Conservation (phyloP, 1,284 basidiomycete genomes). For the Kalmanozyma brasiliensis region DNA sequence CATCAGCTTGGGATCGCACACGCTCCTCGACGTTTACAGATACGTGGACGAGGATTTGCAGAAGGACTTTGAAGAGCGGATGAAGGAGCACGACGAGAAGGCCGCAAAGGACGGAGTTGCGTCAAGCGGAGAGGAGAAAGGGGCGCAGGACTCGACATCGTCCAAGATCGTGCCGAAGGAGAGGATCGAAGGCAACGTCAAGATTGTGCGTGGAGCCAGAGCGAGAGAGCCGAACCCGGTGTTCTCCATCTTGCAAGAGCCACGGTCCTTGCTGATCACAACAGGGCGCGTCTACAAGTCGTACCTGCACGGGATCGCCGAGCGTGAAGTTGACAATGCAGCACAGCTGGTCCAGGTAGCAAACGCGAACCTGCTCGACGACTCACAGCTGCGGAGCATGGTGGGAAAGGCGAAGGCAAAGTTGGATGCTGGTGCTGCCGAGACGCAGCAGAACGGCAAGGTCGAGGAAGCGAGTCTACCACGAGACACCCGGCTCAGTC, state of each 20-base stretch:
- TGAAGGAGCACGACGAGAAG: slow-evolving; percentile 33
- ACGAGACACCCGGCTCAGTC: slow-evolving; percentile 77
- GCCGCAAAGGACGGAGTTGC: not conserved
- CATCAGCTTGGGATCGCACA: slow-evolving; percentile 83
- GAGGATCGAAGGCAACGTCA: slow-evolving; percentile 43
- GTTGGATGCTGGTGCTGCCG: slow-evolving; percentile 69
- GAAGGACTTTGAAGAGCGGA: slow-evolving; percentile 38
- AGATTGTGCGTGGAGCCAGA: slow-evolving; percentile 47
- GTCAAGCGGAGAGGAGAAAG: not conserved
- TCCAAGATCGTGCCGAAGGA: slow-evolving; percentile 39
- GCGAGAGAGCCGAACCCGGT: slow-evolving; percentile 54
- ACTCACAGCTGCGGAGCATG: slow-evolving; percentile 19
- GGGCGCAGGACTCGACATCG: not conserved
- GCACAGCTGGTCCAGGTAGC: slow-evolving; percentile 39
- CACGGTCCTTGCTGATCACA: slow-evolving; percentile 62
- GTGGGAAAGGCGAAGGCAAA: slow-evolving; percentile 18
- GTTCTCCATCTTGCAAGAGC: slow-evolving; percentile 64
- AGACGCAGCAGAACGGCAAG: slow-evolving; percentile 55
- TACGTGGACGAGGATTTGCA: slow-evolving; percentile 70
- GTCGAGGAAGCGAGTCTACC: slow-evolving; percentile 68
- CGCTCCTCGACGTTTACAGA: slow-evolving; percentile 84
- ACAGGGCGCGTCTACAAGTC: slow-evolving; percentile 56
- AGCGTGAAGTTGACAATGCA: slow-evolving; percentile 67
- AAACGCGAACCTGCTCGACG: slow-evolving; percentile 40
- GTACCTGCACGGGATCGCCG: slow-evolving; percentile 70